Conservation (phyloP, 2,329 filamentous ascomycete genomes). For the Lasiodiplodia citricola region DNA sequence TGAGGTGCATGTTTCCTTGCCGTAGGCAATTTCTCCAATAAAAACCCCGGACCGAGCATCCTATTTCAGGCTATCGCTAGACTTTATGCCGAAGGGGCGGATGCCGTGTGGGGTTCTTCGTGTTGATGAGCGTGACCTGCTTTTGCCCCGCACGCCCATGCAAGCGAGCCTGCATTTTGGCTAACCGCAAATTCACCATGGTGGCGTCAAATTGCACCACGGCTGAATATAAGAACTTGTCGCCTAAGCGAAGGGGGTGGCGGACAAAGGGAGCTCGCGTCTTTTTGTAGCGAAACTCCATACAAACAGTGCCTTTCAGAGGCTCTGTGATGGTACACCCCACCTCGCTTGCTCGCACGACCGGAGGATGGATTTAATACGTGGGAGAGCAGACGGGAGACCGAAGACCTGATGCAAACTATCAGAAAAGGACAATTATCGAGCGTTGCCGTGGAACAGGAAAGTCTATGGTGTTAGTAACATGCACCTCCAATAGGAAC, state of each 20-base stretch:
- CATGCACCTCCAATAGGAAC: no score
- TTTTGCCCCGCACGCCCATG: conserved; percentile 10
- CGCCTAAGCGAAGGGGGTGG: background rate
- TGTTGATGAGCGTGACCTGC: background rate
- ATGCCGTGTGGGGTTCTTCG: conserved; percentile 5
- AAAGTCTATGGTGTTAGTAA: background rate
- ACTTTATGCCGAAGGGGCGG: conserved; percentile 12
- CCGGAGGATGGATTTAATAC: background rate
- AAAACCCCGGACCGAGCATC: background rate
- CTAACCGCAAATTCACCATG: conserved; percentile 4
- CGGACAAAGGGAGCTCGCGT: background rate
- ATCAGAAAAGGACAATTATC: background rate
- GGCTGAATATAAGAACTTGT: background rate
- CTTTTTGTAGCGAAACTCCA: background rate
- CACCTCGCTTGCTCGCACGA: conserved; percentile 2
- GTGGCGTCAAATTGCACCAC: conserved; percentile 17
- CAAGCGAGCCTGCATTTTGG: conserved; percentile 10
- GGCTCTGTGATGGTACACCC: background rate
- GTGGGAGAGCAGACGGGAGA: background rate
- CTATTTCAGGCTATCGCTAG: conserved; percentile 9
- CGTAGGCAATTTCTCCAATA: background rate
- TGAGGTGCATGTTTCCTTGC: conserved; percentile 1
- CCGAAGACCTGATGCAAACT: background rate
- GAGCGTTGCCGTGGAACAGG: background rate
- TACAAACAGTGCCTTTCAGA: background rate